Evolutionary conservation across 2,329 filamentous ascomycete genomes (phyloP), one percentile per base, ranked within the genome.

Genomic region (Phyllosticta paracitricarpa): DNA sequence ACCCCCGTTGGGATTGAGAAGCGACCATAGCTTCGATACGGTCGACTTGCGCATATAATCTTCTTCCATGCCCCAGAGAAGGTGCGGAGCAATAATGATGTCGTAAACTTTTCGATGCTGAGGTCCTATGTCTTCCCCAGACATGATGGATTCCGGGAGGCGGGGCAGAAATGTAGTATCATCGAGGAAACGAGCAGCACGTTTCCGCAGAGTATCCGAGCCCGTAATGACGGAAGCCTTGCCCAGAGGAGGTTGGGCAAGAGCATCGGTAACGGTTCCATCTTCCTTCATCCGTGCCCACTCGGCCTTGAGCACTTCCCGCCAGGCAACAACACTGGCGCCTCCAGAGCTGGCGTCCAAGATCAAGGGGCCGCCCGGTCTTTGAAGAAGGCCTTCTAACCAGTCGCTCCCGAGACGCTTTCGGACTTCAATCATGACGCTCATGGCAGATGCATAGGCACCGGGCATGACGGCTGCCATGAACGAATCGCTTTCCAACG

Each of bases 121-220:
- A 10, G 64, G 59, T 56, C 71, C 73, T 25, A 63, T 58, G 40
- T 72, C 67, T 51, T 77, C 83, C 24, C 82, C 78, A 1, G 84
- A 82, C 70, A 88, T 87, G 26, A 91, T 75, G 65, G 93, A 91
- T 69, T 97, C 91, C 0, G 94, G 94, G n/a, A 97, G 77, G 3
- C 92, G 86, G 7, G 93, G 92, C 7, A 99, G 80, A 70, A 99
- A 97, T 0, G 89, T 95, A 0, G 94, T 97, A 71, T 97, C 88
- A 48, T 95, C 82, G 12, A 99, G 78, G 64, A 97, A 83, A 19
- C 79, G 80, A 65, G 91, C 90, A 25, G 91, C 80, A 33, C 91
- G 87, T 61, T 89, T 80, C 19, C 91, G 85, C 28, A 99, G 78
- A 2, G 84, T 77, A 64, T 91, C 84, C 0, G 90, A 89, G 0